A percentile compares a stretch with the other conserved stretches of the same genome.
Evolutionary conservation across 2,329 filamentous ascomycete species (phyloP).

Genomic region (Chrysoporthe cubensis): DNA sequence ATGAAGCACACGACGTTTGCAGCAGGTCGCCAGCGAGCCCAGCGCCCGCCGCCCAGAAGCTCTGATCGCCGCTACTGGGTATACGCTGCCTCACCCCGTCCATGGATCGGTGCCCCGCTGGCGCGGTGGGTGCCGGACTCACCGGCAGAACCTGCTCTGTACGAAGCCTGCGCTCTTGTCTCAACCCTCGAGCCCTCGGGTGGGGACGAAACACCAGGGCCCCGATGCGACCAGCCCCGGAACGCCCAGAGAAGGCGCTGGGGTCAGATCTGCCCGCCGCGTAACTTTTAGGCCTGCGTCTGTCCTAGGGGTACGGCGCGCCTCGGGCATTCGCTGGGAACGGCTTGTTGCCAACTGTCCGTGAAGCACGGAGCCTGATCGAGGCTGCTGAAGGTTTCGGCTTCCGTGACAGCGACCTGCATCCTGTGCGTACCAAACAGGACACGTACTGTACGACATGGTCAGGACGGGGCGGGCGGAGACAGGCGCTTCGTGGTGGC

Average conservation of each 20-base stretch:
- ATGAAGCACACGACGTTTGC: slow-evolving; percentile 12
- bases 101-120: background rate
- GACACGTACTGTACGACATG: slow-evolving; percentile 5
- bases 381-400: slow-evolving; percentile 19
- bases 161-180: slow-evolving; percentile 1
- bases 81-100: background rate
- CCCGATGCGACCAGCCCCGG: slow-evolving; percentile 2
- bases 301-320: background rate
- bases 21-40: background rate
- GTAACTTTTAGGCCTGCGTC: background rate
- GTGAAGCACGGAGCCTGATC: background rate
- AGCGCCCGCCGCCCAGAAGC: background rate
- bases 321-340: background rate
- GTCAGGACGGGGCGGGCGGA: slow-evolving; percentile 9
- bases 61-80: background rate
- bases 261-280: background rate
- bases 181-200: slow-evolving; percentile 2
- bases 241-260: background rate
- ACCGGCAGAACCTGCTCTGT: background rate
- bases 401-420: slow-evolving; percentile 12
- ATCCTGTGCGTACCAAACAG: slow-evolving; percentile 2
- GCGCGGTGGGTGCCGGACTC: background rate
- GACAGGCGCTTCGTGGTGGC: slow-evolving; percentile 9
- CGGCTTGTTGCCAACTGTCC: background rate
- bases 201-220: slow-evolving; percentile 9